These are phyloP conservation scores for Phytophthora multivora DNA, from an alignment of 352 stramenopile genomes.

Conservation along the genomic window DNA sequence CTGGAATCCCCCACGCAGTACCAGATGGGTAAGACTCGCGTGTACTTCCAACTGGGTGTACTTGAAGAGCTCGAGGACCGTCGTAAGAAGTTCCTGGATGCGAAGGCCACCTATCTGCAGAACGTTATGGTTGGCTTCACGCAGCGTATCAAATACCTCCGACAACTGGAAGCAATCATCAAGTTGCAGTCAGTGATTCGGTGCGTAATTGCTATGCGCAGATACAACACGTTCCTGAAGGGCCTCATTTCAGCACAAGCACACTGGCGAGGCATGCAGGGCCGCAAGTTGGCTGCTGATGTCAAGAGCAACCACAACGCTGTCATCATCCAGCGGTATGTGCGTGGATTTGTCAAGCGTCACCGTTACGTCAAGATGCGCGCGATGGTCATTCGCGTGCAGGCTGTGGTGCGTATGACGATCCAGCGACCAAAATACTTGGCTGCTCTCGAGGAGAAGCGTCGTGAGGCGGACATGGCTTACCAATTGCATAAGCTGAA, in stretches of 20 bases:
- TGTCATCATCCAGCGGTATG: conserved; percentile 85
- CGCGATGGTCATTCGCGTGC: conserved; percentile 74
- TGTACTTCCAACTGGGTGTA: conserved; percentile 88
- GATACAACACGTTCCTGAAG: conserved; percentile 84
- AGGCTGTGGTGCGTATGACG: conserved; percentile 83
- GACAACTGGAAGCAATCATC: conserved; percentile 76
- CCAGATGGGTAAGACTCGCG: conserved; percentile 86
- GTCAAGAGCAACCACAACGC: conserved; percentile 86
- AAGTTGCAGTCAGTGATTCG: conserved; percentile 86
- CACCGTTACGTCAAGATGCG: conserved; percentile 70
- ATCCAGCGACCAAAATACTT: conserved; percentile 82
- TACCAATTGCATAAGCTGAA: conserved; percentile 86
- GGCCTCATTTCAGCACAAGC: conserved; percentile 68
- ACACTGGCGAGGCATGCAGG: conserved; percentile 72
- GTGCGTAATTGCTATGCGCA: conserved; percentile 82
- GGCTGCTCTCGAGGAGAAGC: conserved; percentile 76
- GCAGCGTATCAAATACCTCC: conserved; percentile 77
- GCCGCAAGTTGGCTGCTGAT: conserved; percentile 63
- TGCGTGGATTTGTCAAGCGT: conserved; percentile 73
- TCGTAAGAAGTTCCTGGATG: conserved; percentile 85
- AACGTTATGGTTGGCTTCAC: conserved; percentile 81
- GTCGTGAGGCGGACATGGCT: conserved; percentile 85
- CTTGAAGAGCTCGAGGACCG: conserved; percentile 87
- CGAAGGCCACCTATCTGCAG: conserved; percentile 79
- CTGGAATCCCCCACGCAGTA: conserved; percentile 74